These are phyloP conservation scores for Clonostachys rhizophaga DNA, from an alignment of 2,329 filamentous ascomycete species.

Conservation along the genomic window DNA sequence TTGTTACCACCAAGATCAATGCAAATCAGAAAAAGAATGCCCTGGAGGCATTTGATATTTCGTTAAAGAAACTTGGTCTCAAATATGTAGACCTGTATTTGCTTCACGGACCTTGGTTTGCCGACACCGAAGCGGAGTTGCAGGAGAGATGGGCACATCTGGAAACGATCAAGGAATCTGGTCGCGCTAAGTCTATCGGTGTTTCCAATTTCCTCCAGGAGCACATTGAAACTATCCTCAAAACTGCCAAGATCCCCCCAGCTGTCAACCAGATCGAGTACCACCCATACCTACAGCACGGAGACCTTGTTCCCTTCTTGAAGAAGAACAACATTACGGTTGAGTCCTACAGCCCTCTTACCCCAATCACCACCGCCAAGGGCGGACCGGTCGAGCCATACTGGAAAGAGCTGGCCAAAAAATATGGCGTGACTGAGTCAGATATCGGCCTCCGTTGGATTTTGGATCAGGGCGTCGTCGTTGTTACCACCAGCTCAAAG, in stretches of 20 bases:
- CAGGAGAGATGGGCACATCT: constrained; percentile 55
- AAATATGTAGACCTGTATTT: constrained; percentile 72
- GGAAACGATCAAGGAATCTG: constrained; percentile 62
- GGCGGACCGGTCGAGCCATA: constrained; percentile 48
- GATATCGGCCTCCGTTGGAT: constrained; percentile 57
- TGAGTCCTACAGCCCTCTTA: constrained; percentile 51
- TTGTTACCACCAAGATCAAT: constrained; percentile 56
- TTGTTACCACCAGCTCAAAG: constrained; percentile 55
- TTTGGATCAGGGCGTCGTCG: constrained; percentile 54
- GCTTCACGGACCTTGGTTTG: constrained; percentile 54
- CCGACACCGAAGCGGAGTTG: constrained; percentile 42
- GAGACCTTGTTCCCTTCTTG: constrained; percentile 49
- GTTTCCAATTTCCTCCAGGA: constrained; percentile 67
- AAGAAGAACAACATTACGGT: constrained; percentile 52
- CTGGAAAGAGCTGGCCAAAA: constrained; percentile 45
- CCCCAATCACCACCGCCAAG: constrained; percentile 37
- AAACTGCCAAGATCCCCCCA: constrained; percentile 57
- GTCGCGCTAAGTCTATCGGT: constrained; percentile 65
- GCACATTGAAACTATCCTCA: constrained; percentile 50
- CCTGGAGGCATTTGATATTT: constrained; percentile 48
- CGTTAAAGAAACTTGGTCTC: constrained; percentile 60
- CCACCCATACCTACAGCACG: constrained; percentile 71
- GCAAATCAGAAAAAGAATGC: constrained; percentile 28
- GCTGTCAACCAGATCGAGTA: constrained; percentile 79
- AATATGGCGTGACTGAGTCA: constrained; percentile 53